Base-by-base conservation (phyloP, 176 grass and related monocot species). In the Pharus latifolius region DNA sequence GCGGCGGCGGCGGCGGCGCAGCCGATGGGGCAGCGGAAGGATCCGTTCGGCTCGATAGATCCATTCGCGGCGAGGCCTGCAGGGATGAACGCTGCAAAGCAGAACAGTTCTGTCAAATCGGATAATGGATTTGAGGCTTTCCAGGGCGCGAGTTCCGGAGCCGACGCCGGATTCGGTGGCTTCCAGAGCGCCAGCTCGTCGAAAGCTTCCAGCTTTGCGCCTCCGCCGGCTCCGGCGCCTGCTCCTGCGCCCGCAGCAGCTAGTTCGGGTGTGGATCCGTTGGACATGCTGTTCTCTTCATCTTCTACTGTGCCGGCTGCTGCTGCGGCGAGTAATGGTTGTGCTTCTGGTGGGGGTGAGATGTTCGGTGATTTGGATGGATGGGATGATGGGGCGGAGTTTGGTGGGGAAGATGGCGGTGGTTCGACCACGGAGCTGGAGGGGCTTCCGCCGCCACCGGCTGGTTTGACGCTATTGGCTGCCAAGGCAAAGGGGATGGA, bases 401-500 rank as follows among this genome's bases (percentile, higher is more conserved):
- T 86, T 52, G 82, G 72, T 59, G 81, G 47, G 29, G 80, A 78
- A 52, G 90, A 99, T 24, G 84, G 54, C 2, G 59, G 82, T 42
- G 78, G 67, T 10, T 17, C 82, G 53, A 99, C 95, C 41, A 91
- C 84, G 28, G 90, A 99, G 78, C 72, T 99, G 48, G 90, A 99
- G n/a, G 95, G 90, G 2, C 65, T 99, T 38, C 90, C 90, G 2
- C 76, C 84, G 2, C 95, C 95, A 60, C 95, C 95, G 3, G 69
- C 87, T n/a, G 90, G 95, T 6, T 70, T 99, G 65, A 81, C 87
- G 3, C 82, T 73, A 65, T 69, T 84, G 3, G 42, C 84, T 55
- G 90, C 90, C 42, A 91, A 93, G 70, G 6, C 81, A 48, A 98
- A 91, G 51, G 95, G 94, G 49, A 72, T 93, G 90, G 95, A 98